Percentiles rank a stretch among this genome's conserved stretches.
Conservation (phyloP, 805 yeast genomes). For the Saccharomycopsis fermentans region DNA sequence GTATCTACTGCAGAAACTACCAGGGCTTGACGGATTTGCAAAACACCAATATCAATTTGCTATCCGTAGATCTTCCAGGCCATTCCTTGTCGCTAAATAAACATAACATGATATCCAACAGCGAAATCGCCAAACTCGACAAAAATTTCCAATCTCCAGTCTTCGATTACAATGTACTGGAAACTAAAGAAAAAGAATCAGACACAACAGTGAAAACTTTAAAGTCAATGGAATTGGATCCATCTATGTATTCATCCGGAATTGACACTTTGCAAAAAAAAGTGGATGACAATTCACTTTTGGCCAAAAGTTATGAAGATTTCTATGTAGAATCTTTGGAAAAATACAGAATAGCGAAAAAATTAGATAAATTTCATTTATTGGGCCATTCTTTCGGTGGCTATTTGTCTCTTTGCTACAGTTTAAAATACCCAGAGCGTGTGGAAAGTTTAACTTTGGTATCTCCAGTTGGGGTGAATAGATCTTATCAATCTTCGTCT, state of each 20-base stretch:
- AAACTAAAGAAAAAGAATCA: background rate
- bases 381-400: conserved; percentile 80
- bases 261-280: conserved; percentile 8
- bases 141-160: conserved; percentile 33
- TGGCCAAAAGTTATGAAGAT: conserved; percentile 37
- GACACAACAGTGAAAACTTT: conserved; percentile 8
- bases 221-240: conserved; percentile 17
- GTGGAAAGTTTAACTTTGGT: conserved; percentile 48
- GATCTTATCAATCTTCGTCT: conserved; percentile 33
- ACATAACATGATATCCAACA: conserved; percentile 18
- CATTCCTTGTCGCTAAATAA: conserved; percentile 48
- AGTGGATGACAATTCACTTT: conserved; percentile 21
- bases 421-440: conserved; percentile 44
- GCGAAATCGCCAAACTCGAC: background rate
- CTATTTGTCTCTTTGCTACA: conserved; percentile 55
- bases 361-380: conserved; percentile 45
- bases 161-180: conserved; percentile 20
- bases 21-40: conserved; percentile 40
- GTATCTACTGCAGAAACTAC: conserved; percentile 68
- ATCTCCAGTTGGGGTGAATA: conserved; percentile 74
- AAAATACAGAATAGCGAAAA: conserved; percentile 45
- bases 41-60: conserved; percentile 32
- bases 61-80: conserved; percentile 63
- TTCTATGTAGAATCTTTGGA: conserved; percentile 54
- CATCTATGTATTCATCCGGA: conserved; percentile 16